Evolutionary conservation across 2,329 filamentous ascomycete genomes (phyloP), one percentile per base, ranked within the genome.

Genomic region (Pyrenochaeta sp.): DNA sequence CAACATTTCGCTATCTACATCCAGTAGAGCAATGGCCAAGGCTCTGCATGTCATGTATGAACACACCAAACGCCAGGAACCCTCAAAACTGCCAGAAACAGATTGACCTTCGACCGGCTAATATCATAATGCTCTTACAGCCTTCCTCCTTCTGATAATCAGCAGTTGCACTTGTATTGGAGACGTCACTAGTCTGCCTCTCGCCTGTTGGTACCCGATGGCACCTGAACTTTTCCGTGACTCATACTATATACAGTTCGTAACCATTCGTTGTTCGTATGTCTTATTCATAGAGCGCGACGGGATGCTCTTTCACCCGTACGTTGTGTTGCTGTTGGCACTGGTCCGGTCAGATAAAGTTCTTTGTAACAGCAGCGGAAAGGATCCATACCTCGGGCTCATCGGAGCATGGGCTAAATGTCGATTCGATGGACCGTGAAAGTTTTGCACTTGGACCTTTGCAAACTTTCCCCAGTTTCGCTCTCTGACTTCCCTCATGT

Each of bases 401-500:
- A 57, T 54, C 7, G 60, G 55, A 10, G 60, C 61, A 30, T 60
- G 52, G 7, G 43, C 49, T 17, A 60, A 10, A 12, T 63, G 46
- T 27, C 45, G 42, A 30, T 56, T 54, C 15, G 61, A 42, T 7
- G 42, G 21, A 12, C 21, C 15, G 27, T 50, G 21, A 1, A 54
- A 33, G 12, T 52, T 17, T 20, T 29, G 45, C 11, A 43, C 12
- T 9, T 48, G 45, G 9, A 57, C 29, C 30, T 33, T 48, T 2
- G 58, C 57, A 10, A 68, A 39, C 18, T 49, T 64, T 45, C 49
- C 50, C 58, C 67, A 56, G 39, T 61, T 67, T 45, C 70, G 51
- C 23, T 65, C 63, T 23, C 71, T 48, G 4, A 73, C 68, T 42
- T 73, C 64, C 12, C 64, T 45, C 71, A 74, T 74, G 14, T 74